Evolutionary conservation across 257 asterid species (phyloP), one percentile per base, ranked within the genome.

Genomic region (Penstemon newberryi): DNA sequence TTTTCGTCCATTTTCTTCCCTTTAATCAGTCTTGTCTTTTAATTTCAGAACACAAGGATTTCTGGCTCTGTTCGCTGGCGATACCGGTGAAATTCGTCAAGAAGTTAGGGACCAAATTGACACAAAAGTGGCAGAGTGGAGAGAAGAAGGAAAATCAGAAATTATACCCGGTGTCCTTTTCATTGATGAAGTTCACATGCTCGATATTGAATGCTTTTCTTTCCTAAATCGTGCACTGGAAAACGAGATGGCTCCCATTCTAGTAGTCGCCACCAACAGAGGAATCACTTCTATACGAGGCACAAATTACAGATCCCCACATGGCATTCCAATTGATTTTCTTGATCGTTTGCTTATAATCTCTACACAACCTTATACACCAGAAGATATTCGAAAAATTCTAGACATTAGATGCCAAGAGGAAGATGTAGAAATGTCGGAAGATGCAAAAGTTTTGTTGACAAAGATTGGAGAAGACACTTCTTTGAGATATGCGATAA

Each of bases 101-200:
- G 98, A 92, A 80, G 98, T 92, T 60, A 77, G 98, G 83, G 98
- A 92, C 73, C 96, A 93, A 60, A 93, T 93, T 12, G 99, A 87
- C 81, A 90, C 97, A 11, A 93, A 93, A 75, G 97, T 93, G 67
- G 97, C 97, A n/a, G 99, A 93, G 81, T 93, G 99, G 99, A 80
- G 97, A 63, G 99, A 93, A 71, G 99, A 93, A 84, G 99, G 99
- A 43, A 91, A 90, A 71, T 96, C 99, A 0, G 99, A 93, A 77
- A 88, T 93, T 36, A 77, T 91, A 13, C 99, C 99, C 0, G 99
- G 99, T 5, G 97, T 93, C 56, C 95, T 93, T 66, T 93, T 93
- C 77, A 93, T 93, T 12, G 99, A 93, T 3, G 97, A 93, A 83
- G 99, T 93, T n/a, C 99, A 89, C 86, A 90, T 93, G 97, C 96